Evolutionary conservation across 202 grass and related monocot genomes (phyloP).

Genomic region (Miscanthus sacchariflorus): DNA sequence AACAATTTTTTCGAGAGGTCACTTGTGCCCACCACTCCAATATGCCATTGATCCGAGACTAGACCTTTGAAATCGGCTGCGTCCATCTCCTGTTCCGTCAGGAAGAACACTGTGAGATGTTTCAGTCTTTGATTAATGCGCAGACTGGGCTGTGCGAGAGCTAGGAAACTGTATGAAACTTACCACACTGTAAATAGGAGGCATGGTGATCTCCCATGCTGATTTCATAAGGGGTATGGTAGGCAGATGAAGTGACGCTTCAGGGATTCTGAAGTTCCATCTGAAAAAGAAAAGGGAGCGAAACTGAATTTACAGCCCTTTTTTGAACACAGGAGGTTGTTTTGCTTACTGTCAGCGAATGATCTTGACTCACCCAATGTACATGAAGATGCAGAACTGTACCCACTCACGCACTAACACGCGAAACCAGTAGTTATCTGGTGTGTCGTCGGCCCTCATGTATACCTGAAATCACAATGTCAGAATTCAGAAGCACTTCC

Average conservation of each 20-base stretch:
- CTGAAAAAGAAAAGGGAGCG: conserved; percentile 45
- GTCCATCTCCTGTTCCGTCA: conserved; percentile 76
- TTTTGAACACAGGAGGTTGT: background rate
- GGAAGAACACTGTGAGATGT: background rate
- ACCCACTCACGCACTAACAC: conserved; percentile 94
- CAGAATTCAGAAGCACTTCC: conserved; percentile 28
- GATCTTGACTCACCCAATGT: conserved; percentile 77
- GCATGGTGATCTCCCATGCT: conserved; percentile 70
- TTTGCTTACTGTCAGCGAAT: background rate
- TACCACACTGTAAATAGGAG: conserved; percentile 97
- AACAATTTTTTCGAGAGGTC: background rate
- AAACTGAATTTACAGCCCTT: background rate
- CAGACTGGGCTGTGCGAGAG: background rate
- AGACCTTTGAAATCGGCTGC: conserved; percentile 81
- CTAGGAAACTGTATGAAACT: conserved; percentile 21
- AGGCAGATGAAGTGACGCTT: conserved; percentile 78
- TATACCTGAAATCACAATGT: conserved; percentile 67
- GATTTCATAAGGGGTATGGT: conserved; percentile 72
- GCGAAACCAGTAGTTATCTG: conserved; percentile 95
- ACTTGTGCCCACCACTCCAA: conserved; percentile 79
- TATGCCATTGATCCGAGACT: conserved; percentile 90
- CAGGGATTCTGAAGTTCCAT: conserved; percentile 95
- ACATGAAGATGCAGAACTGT: conserved; percentile 93
- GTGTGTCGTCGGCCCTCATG: conserved; percentile 84
- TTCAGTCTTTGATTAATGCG: background rate